These are phyloP conservation scores for Beauveria sp. DNA, from an alignment of 2,329 filamentous ascomycete genomes.

Conservation along the genomic window DNA sequence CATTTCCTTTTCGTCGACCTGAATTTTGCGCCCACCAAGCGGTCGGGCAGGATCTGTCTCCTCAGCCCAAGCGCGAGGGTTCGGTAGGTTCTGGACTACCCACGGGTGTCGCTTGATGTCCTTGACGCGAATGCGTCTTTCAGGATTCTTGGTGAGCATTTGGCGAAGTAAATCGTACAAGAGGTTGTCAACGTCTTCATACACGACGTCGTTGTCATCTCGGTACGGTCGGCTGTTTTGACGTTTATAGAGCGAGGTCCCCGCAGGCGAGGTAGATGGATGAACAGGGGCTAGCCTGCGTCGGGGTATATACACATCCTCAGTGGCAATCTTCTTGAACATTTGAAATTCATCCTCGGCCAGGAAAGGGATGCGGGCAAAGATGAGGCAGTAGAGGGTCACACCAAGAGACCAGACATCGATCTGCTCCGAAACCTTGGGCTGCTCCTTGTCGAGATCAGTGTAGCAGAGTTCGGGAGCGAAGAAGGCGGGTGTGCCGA, in stretches of 20 bases:
- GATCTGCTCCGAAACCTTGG: conserved; percentile 82
- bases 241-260: conserved; percentile 48
- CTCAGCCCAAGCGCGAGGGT: conserved; percentile 79
- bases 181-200: conserved; percentile 77
- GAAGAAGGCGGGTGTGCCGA: conserved; percentile 95
- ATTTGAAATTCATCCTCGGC: conserved; percentile 88
- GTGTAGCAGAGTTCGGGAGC: conserved; percentile 94
- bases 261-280: conserved; percentile 48
- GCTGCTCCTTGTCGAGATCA: conserved; percentile 61
- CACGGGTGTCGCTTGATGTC: conserved; percentile 94
- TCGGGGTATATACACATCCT: conserved; percentile 82
- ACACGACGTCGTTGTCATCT: conserved; percentile 68
- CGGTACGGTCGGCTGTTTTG: conserved; percentile 61
- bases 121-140: conserved; percentile 77
- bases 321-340: conserved; percentile 84
- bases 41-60: conserved; percentile 80
- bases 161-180: conserved; percentile 70
- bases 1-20: conserved; percentile 86
- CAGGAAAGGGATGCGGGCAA: conserved; percentile 86
- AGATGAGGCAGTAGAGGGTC: conserved; percentile 92
- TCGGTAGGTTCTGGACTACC: conserved; percentile 71
- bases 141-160: conserved; percentile 82
- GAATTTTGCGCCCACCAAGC: conserved; percentile 75
- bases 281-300: conserved; percentile 72
- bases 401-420: conserved; percentile 97